phyloP scores from a whole-genome alignment of 208 protist genomes.

The Wallacemonas sp. region DNA sequence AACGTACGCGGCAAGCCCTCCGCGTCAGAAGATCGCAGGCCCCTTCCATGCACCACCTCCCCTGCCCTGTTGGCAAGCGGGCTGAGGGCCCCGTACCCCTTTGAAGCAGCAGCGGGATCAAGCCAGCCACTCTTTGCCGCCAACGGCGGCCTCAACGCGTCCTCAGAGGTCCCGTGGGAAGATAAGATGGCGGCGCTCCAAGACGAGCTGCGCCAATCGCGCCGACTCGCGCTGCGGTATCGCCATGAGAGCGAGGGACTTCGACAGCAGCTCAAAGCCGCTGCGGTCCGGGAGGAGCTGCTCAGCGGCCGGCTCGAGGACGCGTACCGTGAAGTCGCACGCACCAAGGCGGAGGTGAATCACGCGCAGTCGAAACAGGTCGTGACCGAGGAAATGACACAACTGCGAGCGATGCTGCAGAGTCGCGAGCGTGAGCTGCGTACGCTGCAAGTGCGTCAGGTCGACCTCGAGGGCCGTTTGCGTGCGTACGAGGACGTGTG shows the following conservation, averaged over 20 bases:
- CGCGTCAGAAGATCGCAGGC: too few relatives aligned
- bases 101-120: not conserved
- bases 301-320: slow-evolving; percentile 50
- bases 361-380: not conserved
- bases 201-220: slow-evolving; percentile 20
- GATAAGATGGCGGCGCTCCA: not conserved
- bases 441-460: slow-evolving; percentile 32
- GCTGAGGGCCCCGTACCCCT: not conserved
- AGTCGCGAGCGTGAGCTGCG: slow-evolving; percentile 29
- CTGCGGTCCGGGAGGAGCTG: slow-evolving; percentile 42
- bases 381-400: not conserved
- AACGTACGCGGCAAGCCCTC: not conserved
- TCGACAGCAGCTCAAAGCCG: slow-evolving; percentile 55
- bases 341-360: not conserved
- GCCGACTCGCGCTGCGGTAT: slow-evolving; percentile 38
- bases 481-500: slow-evolving; percentile 51
- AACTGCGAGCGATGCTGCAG: slow-evolving; percentile 21
- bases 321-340: not conserved
- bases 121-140: not conserved
- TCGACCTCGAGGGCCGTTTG: slow-evolving; percentile 47
- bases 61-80: too few relatives aligned
- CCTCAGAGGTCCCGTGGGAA: not conserved
- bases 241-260: slow-evolving; percentile 60
- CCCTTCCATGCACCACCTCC: too few relatives aligned
- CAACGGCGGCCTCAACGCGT: not conserved